A percentile compares a stretch with the other conserved stretches of the same genome.
Conservation (phyloP, 2,329 filamentous ascomycete species). For the Aureobasidium sp. region DNA sequence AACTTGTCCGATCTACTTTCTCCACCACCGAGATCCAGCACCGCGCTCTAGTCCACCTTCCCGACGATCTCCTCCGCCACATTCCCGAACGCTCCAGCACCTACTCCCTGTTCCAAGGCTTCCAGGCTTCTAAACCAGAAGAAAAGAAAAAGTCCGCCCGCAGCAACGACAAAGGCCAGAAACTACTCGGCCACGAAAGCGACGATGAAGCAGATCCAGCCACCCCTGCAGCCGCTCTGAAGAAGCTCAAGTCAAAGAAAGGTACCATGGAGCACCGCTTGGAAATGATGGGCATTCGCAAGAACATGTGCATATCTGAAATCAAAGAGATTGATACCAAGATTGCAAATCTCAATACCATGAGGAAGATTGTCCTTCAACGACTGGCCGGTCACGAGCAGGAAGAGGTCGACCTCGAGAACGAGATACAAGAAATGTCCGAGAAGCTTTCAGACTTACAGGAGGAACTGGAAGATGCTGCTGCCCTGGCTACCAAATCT, state of each 20-base stretch:
- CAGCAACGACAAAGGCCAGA: slow-evolving; percentile 66
- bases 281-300: slow-evolving; percentile 84
- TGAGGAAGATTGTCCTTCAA: slow-evolving; percentile 87
- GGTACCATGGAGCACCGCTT: slow-evolving; percentile 73
- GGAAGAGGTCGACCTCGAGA: slow-evolving; percentile 83
- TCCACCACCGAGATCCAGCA: slow-evolving; percentile 91
- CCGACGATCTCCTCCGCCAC: slow-evolving; percentile 82
- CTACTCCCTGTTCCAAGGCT: slow-evolving; percentile 94
- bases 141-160: slow-evolving; percentile 60
- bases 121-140: slow-evolving; percentile 82
- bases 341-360: slow-evolving; percentile 83
- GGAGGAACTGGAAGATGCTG: slow-evolving; percentile 50
- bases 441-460: slow-evolving; percentile 57
- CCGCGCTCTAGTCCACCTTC: slow-evolving; percentile 77
- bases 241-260: slow-evolving; percentile 72
- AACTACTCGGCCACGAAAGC: slow-evolving; percentile 51
- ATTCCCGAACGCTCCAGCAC: slow-evolving; percentile 79
- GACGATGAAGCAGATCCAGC: slow-evolving; percentile 56
- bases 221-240: slow-evolving; percentile 54
- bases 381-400: slow-evolving; percentile 79
- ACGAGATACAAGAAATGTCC: slow-evolving; percentile 62
- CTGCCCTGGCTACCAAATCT: slow-evolving; percentile 38
- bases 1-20: slow-evolving; percentile 85
- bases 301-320: slow-evolving; percentile 96
- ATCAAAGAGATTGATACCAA: slow-evolving; percentile 97